Percentiles rank a stretch among this genome's conserved stretches.
Evolutionary conservation across 768 basidiomycete species (phyloP).

Genomic region (Pleurotus eryngii): DNA sequence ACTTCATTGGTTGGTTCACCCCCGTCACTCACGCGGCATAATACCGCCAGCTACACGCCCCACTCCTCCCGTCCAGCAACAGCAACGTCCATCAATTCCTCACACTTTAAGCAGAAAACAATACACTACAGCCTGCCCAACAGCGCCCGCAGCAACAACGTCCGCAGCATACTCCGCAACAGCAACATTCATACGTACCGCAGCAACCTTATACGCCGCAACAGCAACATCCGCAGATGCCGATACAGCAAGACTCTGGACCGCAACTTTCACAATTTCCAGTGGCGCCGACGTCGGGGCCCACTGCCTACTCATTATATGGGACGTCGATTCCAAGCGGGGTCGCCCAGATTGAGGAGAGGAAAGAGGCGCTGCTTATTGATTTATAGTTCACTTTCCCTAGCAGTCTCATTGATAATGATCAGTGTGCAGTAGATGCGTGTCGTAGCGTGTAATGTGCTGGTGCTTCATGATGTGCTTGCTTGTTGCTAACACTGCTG

Average conservation of each 20-base stretch:
- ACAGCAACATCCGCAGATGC: conserved; percentile 23
- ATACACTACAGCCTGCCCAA: neutral
- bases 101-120: neutral
- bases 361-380: conserved; percentile 61
- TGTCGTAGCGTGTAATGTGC: no score
- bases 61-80: conserved; percentile 14
- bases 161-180: neutral
- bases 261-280: conserved; percentile 59
- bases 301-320: conserved; percentile 52
- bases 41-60: conserved; percentile 8
- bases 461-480: no score
- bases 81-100: conserved; percentile 12
- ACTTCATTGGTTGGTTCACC: conserved; percentile 10
- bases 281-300: conserved; percentile 54
- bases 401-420: no score
- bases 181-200: conserved; percentile 9
- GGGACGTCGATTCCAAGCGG: conserved; percentile 42
- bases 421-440: no score
- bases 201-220: conserved; percentile 13
- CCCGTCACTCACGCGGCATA: conserved; percentile 13
- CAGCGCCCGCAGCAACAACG: neutral
- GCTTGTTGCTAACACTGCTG: no score
- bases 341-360: conserved; percentile 56
- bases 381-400: conserved; percentile 30
- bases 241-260: conserved; percentile 17